Base-by-base conservation (phyloP, 2,329 filamentous ascomycete species). In the Colletotrichum tofieldiae region DNA sequence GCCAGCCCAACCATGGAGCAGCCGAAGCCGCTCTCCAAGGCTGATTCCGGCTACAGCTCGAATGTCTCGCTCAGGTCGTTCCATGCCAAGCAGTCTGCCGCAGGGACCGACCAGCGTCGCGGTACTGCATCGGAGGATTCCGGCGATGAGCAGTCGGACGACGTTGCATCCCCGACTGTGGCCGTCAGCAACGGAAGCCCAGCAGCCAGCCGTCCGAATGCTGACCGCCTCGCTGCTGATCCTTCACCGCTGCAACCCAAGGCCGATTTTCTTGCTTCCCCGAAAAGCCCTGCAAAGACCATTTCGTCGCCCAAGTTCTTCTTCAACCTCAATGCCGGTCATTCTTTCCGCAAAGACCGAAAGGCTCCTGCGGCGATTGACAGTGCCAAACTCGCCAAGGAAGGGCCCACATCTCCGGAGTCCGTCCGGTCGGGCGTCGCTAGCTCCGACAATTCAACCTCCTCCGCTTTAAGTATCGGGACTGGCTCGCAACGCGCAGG, bases 21-120 rank as follows among this genome's bases (percentile, higher is more conserved):
- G 1, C 81, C 81, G 20, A 86, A 84, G 66, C 79, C 85, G 6
- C 79, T 89, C n/a, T 84, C 86, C 41, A 90, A 90, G 73, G 85
- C 88, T 49, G 89, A 91, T 76, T 91, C 89, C 35, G 89, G 89
- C 20, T 92, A 91, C 75, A 88, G 88, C 75, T 91, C 89, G 9
- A 90, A 87, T 75, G 81, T 88, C 5, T 91, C 90, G 16, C 78
- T 90, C 23, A 84, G 87, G 49, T 91, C 89, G 0, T 83, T 88
- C n/a, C 82, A 78, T 65, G 80, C 82, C 29, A 76, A 79, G 11
- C 83, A 81, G 71, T 55, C 64, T 51, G 67, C 39, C 11, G 18
- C 14, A 18, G 56, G 45, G 29, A 56, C 49, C n/a, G 64, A 39
- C 35, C 60, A 62, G 16, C 26, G 20, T 20, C 26, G 45, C 23